Percentiles rank a stretch among this genome's conserved stretches.
phyloP scores from a whole-genome alignment of 495 filamentous ascomycete species.

The Aspergillus cavernicola region DNA sequence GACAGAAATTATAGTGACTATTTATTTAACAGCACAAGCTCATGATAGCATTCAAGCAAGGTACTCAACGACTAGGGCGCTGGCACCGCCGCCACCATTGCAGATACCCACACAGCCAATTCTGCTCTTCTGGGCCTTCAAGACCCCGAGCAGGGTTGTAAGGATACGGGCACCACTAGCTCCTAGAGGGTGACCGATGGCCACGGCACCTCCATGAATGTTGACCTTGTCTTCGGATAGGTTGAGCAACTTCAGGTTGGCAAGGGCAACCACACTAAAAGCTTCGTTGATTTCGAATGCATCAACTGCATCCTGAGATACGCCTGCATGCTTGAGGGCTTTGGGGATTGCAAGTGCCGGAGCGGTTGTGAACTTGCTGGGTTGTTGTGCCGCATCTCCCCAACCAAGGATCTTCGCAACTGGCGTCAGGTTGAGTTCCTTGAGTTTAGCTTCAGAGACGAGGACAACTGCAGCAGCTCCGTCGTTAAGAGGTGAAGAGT shows the following conservation, averaged over 20 bases:
- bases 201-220: slow-evolving; percentile 90
- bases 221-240: slow-evolving; percentile 86
- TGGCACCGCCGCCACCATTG: slow-evolving; percentile 95
- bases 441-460: slow-evolving; percentile 83
- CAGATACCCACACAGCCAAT: slow-evolving; percentile 93
- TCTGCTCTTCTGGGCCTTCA: slow-evolving; percentile 87
- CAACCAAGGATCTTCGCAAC: slow-evolving; percentile 94
- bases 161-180: slow-evolving; percentile 91
- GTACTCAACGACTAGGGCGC: slow-evolving; percentile 81
- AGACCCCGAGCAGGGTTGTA: slow-evolving; percentile 82
- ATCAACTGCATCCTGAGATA: slow-evolving; percentile 72
- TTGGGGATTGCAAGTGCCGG: slow-evolving; percentile 95
- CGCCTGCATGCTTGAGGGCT: slow-evolving; percentile 84
- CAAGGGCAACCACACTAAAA: slow-evolving; percentile 92
- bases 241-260: slow-evolving; percentile 86
- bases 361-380: slow-evolving; percentile 92
- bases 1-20: neutral
- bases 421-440: slow-evolving; percentile 82
- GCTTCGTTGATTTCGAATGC: slow-evolving; percentile 99
- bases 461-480: slow-evolving; percentile 88
- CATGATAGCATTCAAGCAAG: slow-evolving; percentile 11
- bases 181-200: slow-evolving; percentile 91
- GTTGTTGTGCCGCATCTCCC: slow-evolving; percentile 87
- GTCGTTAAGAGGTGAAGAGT: slow-evolving; percentile 93
- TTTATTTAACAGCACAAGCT: neutral